phyloP scores from a whole-genome alignment of 2,329 filamentous ascomycete genomes.

The Diplodia scrobiculata region DNA sequence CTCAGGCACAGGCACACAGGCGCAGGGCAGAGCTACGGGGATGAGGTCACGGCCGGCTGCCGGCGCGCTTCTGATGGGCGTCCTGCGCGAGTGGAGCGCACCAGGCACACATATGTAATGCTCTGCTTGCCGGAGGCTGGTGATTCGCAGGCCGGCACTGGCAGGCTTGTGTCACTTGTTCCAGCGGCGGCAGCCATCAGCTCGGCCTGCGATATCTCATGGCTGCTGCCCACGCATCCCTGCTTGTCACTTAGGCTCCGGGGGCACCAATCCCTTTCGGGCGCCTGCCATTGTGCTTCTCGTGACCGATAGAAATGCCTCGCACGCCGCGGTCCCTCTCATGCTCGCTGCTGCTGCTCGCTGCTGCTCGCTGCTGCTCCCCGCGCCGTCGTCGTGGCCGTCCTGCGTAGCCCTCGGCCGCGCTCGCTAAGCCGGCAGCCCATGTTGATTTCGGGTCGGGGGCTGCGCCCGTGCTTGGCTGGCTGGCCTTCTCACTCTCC shows the following conservation, averaged over 20 bases:
- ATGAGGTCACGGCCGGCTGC: neutral
- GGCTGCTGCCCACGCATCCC: conserved; percentile 24
- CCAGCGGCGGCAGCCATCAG: conserved; percentile 9
- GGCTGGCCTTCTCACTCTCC: conserved; percentile 22
- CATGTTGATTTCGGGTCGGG: neutral
- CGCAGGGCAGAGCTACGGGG: neutral
- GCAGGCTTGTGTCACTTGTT: conserved; percentile 15
- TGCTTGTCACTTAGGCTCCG: conserved; percentile 23
- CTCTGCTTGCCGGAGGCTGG: neutral
- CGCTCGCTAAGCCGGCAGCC: conserved; percentile 11
- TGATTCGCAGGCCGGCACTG: conserved; percentile 12
- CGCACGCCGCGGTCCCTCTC: conserved; percentile 17
- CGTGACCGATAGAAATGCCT: conserved; percentile 25
- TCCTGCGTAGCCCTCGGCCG: conserved; percentile 14
- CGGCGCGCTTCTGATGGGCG: neutral
- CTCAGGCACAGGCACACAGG: neutral
- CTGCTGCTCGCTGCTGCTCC: conserved; percentile 1
- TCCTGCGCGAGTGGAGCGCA: neutral
- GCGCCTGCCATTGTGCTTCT: conserved; percentile 26
- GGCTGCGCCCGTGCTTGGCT: conserved; percentile 3
- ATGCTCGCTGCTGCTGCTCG: neutral
- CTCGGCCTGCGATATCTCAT: conserved; percentile 18
- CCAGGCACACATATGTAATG: neutral
- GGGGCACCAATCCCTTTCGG: conserved; percentile 27
- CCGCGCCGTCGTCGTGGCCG: conserved; percentile 2